Evolutionary conservation across 164 flowering plant genomes (phyloP).

Genomic region (Chloranthus sessilifolius): DNA sequence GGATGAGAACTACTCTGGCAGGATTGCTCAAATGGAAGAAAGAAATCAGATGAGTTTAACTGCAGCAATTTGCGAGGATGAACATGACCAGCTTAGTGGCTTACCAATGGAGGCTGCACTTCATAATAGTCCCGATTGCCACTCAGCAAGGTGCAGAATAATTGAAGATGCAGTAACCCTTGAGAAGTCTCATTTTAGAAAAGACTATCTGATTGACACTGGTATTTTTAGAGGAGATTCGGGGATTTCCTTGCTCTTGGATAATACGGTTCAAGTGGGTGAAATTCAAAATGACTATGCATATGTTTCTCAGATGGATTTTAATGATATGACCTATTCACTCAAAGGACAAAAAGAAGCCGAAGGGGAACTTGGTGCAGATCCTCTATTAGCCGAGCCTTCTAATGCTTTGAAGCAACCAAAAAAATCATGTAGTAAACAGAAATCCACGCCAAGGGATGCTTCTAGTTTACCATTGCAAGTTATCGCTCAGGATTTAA

Average conservation of each 20-base stretch:
- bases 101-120: conserved; percentile 6
- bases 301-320: background rate
- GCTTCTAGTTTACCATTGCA: conserved; percentile 3
- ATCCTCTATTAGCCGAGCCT: conserved; percentile 10
- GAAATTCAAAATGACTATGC: background rate
- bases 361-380: conserved; percentile 5
- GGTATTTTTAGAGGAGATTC: conserved; percentile 3
- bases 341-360: conserved; percentile 8
- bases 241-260: background rate
- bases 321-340: background rate
- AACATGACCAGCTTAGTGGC: background rate
- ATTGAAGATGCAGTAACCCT: background rate
- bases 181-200: conserved; percentile 4
- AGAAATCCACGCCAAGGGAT: conserved; percentile 8
- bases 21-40: background rate
- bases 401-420: conserved; percentile 9
- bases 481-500: conserved; percentile 11
- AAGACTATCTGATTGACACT: conserved; percentile 4
- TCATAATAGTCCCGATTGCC: conserved; percentile 4
- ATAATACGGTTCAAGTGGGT: conserved; percentile 4
- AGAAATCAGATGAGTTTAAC: background rate
- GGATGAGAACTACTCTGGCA: background rate
- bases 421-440: conserved; percentile 9
- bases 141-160: background rate
- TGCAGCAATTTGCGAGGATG: conserved; percentile 7